Conservation (phyloP, 345 rosid genomes). For the Rhodamnia argentea region DNA sequence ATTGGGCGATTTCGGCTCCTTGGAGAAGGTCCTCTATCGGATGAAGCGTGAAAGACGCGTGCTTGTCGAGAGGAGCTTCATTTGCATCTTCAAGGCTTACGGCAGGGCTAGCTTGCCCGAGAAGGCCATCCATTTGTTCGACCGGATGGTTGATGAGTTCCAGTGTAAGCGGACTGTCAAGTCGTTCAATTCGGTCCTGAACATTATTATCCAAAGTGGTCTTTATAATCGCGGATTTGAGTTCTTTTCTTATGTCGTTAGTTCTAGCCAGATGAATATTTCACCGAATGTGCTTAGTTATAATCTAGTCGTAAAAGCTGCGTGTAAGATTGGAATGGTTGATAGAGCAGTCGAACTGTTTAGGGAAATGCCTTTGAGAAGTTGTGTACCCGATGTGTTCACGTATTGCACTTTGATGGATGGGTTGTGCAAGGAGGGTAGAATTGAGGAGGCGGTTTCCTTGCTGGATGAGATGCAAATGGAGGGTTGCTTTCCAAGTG, state of each 20-base stretch:
- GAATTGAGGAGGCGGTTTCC: conserved; percentile 76
- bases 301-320: conserved; percentile 62
- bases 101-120: conserved; percentile 59
- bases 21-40: conserved; percentile 49
- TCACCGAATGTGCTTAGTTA: conserved; percentile 57
- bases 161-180: conserved; percentile 60
- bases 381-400: conserved; percentile 61
- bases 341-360: conserved; percentile 62
- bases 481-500: conserved; percentile 70
- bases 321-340: conserved; percentile 64
- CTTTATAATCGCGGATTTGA: conserved; percentile 47
- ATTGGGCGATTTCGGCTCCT: conserved; percentile 41
- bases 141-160: conserved; percentile 50
- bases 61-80: conserved; percentile 43
- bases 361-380: conserved; percentile 52
- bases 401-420: conserved; percentile 89
- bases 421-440: conserved; percentile 76
- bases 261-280: conserved; percentile 31
- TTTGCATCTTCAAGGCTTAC: conserved; percentile 58
- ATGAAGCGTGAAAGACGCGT: conserved; percentile 55
- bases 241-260: conserved; percentile 45
- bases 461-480: conserved; percentile 92
- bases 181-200: conserved; percentile 85
- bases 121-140: conserved; percentile 57
- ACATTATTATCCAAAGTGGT: conserved; percentile 54